These are phyloP conservation scores for Ampelomyces quisqualis DNA, from an alignment of 2,329 filamentous ascomycete species.

Conservation along the genomic window DNA sequence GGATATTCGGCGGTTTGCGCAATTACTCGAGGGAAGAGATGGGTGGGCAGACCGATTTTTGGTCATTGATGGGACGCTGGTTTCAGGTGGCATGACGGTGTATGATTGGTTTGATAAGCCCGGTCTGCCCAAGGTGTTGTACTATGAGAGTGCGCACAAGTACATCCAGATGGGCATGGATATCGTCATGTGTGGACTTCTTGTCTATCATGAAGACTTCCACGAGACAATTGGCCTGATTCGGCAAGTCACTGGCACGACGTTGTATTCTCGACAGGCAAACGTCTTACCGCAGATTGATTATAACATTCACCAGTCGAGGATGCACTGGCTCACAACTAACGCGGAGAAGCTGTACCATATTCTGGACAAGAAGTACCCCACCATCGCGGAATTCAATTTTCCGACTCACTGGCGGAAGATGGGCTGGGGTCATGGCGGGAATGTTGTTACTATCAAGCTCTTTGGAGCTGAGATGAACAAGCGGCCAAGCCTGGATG, in stretches of 20 bases:
- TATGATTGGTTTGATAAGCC: slow-evolving; percentile 8
- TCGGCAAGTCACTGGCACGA: slow-evolving; percentile 2
- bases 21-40: not conserved
- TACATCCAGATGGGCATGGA: slow-evolving; percentile 8
- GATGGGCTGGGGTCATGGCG: slow-evolving; percentile 7
- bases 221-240: slow-evolving; percentile 3
- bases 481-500: slow-evolving; percentile 4
- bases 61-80: slow-evolving; percentile 7
- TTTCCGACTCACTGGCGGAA: slow-evolving; percentile 6
- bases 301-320: slow-evolving; percentile 2
- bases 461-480: slow-evolving; percentile 5
- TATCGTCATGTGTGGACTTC: slow-evolving; percentile 1
- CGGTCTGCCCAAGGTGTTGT: slow-evolving; percentile 1
- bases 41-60: slow-evolving; percentile 3
- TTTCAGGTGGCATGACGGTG: slow-evolving; percentile 5
- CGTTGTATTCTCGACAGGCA: slow-evolving; percentile 1
- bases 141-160: slow-evolving; percentile 9
- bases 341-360: slow-evolving; percentile 4
- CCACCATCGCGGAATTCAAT: not conserved
- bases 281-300: slow-evolving; percentile 3
- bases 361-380: not conserved
- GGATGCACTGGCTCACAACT: slow-evolving; percentile 2
- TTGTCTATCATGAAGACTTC: slow-evolving; percentile 2
- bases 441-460: slow-evolving; percentile 3
- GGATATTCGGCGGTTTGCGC: slow-evolving; percentile 3